Conservation (phyloP, 805 yeast species). For the Saccharomyces jurei region DNA sequence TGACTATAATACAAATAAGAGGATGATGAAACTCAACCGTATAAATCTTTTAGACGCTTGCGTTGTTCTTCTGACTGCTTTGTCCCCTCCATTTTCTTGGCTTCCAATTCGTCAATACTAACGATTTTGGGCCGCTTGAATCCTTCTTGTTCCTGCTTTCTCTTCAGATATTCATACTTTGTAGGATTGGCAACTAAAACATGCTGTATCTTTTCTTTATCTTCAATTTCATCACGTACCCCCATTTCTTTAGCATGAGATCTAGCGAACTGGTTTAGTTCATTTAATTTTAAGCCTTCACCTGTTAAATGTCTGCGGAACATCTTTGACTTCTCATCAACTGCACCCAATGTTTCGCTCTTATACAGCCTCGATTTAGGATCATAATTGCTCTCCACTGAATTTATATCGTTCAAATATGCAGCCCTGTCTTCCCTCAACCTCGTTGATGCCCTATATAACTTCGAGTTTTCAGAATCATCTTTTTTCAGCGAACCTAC, state of each 20-base stretch:
- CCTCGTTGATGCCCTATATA: constrained; percentile 33
- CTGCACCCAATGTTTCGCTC: constrained; percentile 28
- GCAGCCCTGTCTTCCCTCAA: constrained; percentile 72
- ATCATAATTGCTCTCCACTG: constrained; percentile 41
- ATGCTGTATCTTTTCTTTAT: constrained; percentile 21
- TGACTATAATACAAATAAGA: not conserved
- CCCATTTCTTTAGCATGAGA: constrained; percentile 30
- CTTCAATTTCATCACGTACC: constrained; percentile 20
- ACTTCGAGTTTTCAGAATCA: constrained; percentile 9
- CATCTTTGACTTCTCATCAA: constrained; percentile 35
- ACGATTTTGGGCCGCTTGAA: not conserved
- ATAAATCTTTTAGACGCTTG: constrained; percentile 14
- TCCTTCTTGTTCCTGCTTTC: constrained; percentile 5
- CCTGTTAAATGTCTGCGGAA: constrained; percentile 50
- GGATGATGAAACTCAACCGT: constrained; percentile 12
- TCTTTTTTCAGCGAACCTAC: constrained; percentile 17
- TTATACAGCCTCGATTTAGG: constrained; percentile 42
- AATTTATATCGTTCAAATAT: constrained; percentile 45
- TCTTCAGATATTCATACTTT: constrained; percentile 22
- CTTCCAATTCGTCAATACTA: constrained; percentile 7
- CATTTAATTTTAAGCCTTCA: constrained; percentile 47
- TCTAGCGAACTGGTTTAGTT: constrained; percentile 44
- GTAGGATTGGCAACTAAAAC: constrained; percentile 32
- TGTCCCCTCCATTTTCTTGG: constrained; percentile 18
- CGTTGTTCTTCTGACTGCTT: constrained; percentile 13